phyloP scores from a whole-genome alignment of 202 grass and related monocot genomes.

The Saccharum hybrid region DNA sequence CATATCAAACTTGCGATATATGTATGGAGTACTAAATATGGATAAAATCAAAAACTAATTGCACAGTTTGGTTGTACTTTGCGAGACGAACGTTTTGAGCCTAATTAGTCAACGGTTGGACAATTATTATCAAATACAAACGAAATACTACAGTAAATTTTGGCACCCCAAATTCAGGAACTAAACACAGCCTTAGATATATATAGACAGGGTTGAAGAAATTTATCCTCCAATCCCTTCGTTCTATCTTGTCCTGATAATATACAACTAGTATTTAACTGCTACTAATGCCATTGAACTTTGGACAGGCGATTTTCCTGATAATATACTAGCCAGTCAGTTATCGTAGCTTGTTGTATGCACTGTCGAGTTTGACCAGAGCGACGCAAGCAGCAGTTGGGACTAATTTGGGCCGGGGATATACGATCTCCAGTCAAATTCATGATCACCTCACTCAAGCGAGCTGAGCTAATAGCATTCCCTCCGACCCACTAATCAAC shows the following conservation, averaged over 20 bases:
- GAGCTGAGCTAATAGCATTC: slow-evolving; percentile 4
- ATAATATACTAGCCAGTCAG: slow-evolving; percentile 15
- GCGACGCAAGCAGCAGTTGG: slow-evolving; percentile 25
- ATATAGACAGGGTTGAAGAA: neutral
- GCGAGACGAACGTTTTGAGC: no score
- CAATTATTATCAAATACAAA: no score
- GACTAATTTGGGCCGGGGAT: neutral
- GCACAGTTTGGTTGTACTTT: no score
- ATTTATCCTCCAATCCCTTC: neutral
- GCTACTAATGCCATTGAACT: neutral
- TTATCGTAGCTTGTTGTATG: slow-evolving; percentile 42
- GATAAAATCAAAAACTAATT: no score
- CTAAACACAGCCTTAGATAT: no score
- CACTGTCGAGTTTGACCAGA: slow-evolving; percentile 53
- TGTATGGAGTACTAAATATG: no score
- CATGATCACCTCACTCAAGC: slow-evolving; percentile 20
- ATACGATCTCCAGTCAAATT: slow-evolving; percentile 33
- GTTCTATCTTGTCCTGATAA: slow-evolving; percentile 13
- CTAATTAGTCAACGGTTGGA: no score
- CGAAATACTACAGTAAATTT: no score
- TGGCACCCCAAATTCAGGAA: no score
- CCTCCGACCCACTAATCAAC: slow-evolving; percentile 43
- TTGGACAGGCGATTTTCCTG: neutral
- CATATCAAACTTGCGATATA: no score
- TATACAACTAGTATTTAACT: slow-evolving; percentile 22